Conservation (phyloP, 2,329 filamentous ascomycete species). For the Lachnellula hyalina region DNA sequence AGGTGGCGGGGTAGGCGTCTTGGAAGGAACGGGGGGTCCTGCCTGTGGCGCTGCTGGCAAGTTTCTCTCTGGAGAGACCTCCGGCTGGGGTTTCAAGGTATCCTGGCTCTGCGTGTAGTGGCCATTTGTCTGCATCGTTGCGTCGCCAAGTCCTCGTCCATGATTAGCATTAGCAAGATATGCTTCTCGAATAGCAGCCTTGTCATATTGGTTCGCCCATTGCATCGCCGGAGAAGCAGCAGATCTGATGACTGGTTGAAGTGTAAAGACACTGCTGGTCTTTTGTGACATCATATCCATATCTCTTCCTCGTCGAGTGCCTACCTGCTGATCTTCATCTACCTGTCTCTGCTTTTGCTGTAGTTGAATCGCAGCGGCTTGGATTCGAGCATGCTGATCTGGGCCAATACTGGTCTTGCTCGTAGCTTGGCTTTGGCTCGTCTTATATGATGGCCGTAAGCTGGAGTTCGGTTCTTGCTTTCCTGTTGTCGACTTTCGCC, state of each 20-base stretch:
- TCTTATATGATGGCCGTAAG: constrained; percentile 34
- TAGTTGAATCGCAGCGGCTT: constrained; percentile 80
- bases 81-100: constrained; percentile 16
- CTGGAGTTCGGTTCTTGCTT: constrained; percentile 50
- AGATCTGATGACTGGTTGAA: constrained; percentile 77
- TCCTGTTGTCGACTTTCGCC: constrained; percentile 61
- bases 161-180: constrained; percentile 72
- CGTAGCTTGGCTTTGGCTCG: constrained; percentile 36
- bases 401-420: constrained; percentile 84
- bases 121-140: constrained; percentile 41
- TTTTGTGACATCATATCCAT: constrained; percentile 57
- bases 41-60: constrained; percentile 21
- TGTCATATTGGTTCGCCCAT: constrained; percentile 94
- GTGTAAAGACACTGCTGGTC: constrained; percentile 83
- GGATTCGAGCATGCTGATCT: constrained; percentile 89
- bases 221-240: constrained; percentile 94
- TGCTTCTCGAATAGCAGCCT: constrained; percentile 76
- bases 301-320: constrained; percentile 50
- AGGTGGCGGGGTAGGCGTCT: constrained; percentile 26
- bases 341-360: constrained; percentile 71
- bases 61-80: constrained; percentile 21
- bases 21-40: constrained; percentile 39
- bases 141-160: constrained; percentile 57
- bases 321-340: constrained; percentile 45
- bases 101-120: constrained; percentile 20